Evolutionary conservation across 345 rosid species (phyloP), one percentile per base, ranked within the genome.

Genomic region (Eucalyptus dawsonii): DNA sequence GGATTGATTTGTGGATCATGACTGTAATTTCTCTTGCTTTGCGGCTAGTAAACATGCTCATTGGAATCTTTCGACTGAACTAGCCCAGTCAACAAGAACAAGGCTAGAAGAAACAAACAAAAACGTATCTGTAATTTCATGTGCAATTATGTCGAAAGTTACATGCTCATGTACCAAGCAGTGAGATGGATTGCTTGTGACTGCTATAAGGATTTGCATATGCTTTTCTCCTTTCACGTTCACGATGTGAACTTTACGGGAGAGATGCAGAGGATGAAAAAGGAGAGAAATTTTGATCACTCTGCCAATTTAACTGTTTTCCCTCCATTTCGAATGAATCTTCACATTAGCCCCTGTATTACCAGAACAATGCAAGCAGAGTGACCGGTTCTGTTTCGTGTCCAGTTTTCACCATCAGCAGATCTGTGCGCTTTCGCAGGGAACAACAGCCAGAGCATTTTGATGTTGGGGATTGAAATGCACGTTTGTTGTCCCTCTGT

Each of bases 61-160:
- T 69, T 9, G 11, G 21, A 67, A 67, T 67, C 42, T 31, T 31
- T 60, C 67, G 16, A 60, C 67, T 60, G 7, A 27, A 60, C 67
- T 27, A 27, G 67, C 67, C 15, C 67, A 0, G 67, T 12, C 31
- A 60, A 60, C 29, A 60, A 60, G 67, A 60, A 60, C 67, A 27
- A 27, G 14, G 14, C 31, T 8, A 1, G 0, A 53, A 53, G 0
- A 27, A 60, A 27, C 67, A 27, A 27, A 27, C 16, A 27, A 60
- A 27, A 60, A 60, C 31, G 67, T 27, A 12, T 60, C 67, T 60
- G 67, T 25, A 6, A 60, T 27, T 60, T 11, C 67, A 27, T 12
- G 67, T 27, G 31, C 67, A 25, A 1, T 62, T 29, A 27, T 62
- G 69, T 62, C 69, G 69, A 7, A 31, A 15, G 80, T 69, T 9